Evolutionary conservation across 2,329 filamentous ascomycete species (phyloP), one percentile per base, ranked within the genome.

Genomic region (Exophiala oligosperma): DNA sequence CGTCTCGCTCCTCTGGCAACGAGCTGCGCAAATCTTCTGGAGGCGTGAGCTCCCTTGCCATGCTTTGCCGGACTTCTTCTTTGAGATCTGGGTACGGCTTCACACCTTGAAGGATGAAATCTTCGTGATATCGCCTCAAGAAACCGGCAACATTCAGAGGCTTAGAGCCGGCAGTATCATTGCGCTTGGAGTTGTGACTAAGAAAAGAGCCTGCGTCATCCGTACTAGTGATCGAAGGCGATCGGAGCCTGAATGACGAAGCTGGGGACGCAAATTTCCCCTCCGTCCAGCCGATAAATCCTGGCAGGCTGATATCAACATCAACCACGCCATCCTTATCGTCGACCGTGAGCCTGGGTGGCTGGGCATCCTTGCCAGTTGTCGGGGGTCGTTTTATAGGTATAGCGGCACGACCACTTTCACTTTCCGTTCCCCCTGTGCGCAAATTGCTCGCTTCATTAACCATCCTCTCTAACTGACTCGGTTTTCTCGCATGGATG

Each of bases 271-370:
- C 24, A 11, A 6, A 21, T 44, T 57, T 62, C 12, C 49, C 35
- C 6, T 60, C 56, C 7, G 77, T 77, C 48, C 75, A 72, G 14
- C 62, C 57, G 8, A 76, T 75, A 72, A 79, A 79, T 8, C 79
- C 81, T 41, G 81, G 79, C 21, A 84, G 70, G 2, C 81, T 79
- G 47, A 85, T 77, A 57, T 84, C 81, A 50, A 85, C 81, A 64
- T 85, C 83, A 29, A 85, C 80, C n/a, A 85, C 78, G 1, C 83
- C 83, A 63, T 85, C 83, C 28, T 80, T 78, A 47, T 80, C 64
- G 38, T 68, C 64, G 3, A 68, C 66, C 9, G 52, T 60, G 1
- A 68, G 60, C n/a, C 57, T 56, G n/a, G 65, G 65, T 28, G 64
- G 53, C 9, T 50, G 55, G 24, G 53, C 50, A 6, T 61, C 60